Percentiles rank a stretch among this genome's conserved stretches.
Evolutionary conservation across 2,329 filamentous ascomycete species (phyloP).

Genomic region (Ophiostoma piceae): DNA sequence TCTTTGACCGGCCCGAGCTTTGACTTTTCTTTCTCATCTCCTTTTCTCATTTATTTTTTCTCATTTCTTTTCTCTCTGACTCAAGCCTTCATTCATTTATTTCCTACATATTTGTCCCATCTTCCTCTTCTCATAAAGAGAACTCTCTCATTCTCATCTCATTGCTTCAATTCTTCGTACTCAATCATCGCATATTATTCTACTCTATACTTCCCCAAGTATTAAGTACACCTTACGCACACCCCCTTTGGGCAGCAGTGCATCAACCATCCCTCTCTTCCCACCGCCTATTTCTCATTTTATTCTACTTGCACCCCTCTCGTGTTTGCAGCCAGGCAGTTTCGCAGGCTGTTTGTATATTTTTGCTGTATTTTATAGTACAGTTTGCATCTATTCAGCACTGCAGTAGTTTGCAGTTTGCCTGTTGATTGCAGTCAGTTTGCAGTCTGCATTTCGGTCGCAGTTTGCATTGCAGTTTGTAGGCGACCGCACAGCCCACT

Average conservation of each 20-base stretch:
- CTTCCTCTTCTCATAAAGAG: neutral
- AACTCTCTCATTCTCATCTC: neutral
- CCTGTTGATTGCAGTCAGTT: no score
- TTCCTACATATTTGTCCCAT: neutral
- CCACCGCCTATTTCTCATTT: constrained; percentile 10
- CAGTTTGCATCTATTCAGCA: neutral
- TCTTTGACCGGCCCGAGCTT: neutral
- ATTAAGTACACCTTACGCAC: constrained; percentile 6
- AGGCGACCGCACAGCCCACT: neutral
- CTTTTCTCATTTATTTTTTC: neutral
- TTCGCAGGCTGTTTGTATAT: no score
- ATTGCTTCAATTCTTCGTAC: neutral
- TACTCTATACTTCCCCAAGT: neutral
- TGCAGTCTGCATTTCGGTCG: no score
- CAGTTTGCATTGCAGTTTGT: neutral
- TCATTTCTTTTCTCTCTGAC: neutral
- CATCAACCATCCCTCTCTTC: neutral
- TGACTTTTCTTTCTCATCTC: neutral
- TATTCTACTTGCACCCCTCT: neutral
- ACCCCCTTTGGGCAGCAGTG: constrained; percentile 14
- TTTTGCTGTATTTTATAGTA: neutral
- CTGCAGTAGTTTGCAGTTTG: no score
- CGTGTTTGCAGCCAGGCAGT: neutral
- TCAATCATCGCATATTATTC: neutral
- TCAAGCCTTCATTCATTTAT: neutral